Evolutionary conservation across 495 filamentous ascomycete species (phyloP), one percentile per base, ranked within the genome.

Genomic region (Podospora anserina): DNA sequence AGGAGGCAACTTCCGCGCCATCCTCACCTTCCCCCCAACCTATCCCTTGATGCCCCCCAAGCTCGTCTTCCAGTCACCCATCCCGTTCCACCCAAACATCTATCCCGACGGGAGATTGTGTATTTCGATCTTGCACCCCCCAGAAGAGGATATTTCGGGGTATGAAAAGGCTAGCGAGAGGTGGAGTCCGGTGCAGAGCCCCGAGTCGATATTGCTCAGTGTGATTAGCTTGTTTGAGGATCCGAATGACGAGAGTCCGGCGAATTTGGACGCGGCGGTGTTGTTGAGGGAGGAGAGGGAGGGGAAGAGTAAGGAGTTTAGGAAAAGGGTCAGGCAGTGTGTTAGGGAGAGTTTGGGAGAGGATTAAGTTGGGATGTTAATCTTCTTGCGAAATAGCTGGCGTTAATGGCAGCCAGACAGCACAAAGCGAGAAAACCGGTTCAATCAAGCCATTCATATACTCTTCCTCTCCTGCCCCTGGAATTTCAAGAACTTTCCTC

Each of bases 161-260:
- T 99, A 99, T 78, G 96, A 98, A 78, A 85, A 86, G 15, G 93
- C 92, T n/a, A 83, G 88, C 34, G 95, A 99, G 83, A 87, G 95
- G 60, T 99, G 95, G 95, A 92, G 87, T 26, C 95, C 95, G n/a
- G 95, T 98, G 1, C 95, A 98, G 78, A 94, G 91, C 1, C 96
- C 96, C 59, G 96, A 98, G 81, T 94, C 92, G 3, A 98, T 99
- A 65, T 82, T 99, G 16, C 77, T 99, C 9, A 94, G 90, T 66
- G 92, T 97, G 16, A 96, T 99, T 74, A 94, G 91, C 70, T 90
- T 99, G 87, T 90, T 99, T 58, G 89, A 90, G 62, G 91, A 90
- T 71, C 95, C 96, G 32, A 99, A 98, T 76, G 92, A 95, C 70
- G 95, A 98, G 85, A 94, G 90, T 72, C 92, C 96, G 0, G 95